These are phyloP conservation scores for Neurospora sp. DNA, from an alignment of 495 filamentous ascomycete species.

Conservation along the genomic window DNA sequence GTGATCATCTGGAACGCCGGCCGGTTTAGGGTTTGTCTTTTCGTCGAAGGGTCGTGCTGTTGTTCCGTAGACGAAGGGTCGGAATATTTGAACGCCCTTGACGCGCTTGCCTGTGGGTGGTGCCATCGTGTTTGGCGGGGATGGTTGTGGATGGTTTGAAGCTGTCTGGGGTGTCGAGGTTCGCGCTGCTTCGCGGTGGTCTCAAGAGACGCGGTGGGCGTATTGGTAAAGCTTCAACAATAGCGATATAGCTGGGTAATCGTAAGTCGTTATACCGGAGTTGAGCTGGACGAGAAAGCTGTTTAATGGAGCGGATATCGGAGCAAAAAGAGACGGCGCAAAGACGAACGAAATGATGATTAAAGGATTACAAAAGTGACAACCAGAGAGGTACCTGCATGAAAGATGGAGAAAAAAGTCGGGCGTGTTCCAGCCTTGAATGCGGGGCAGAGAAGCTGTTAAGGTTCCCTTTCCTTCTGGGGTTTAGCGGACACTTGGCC, in stretches of 20 bases:
- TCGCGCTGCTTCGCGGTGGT: background rate
- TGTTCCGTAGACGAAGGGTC: slow-evolving; percentile 77
- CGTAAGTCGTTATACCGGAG: background rate
- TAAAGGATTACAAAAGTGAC: background rate
- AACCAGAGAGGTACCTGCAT: background rate
- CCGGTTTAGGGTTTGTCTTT: slow-evolving; percentile 45
- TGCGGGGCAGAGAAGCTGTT: slow-evolving; percentile 6
- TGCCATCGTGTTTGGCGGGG: slow-evolving; percentile 28
- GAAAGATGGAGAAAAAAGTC: background rate
- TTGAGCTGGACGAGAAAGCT: background rate
- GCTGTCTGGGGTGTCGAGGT: background rate
- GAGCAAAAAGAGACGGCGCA: background rate
- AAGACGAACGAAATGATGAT: background rate
- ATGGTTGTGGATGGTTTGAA: background rate
- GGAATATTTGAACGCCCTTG: slow-evolving; percentile 63
- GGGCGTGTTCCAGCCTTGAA: slow-evolving; percentile 13
- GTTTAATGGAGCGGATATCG: background rate
- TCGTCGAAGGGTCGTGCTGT: slow-evolving; percentile 64
- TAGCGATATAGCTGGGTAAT: background rate
- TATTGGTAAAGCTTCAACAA: background rate
- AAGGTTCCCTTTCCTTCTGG: background rate
- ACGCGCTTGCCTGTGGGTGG: slow-evolving; percentile 45
- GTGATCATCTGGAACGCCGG: slow-evolving; percentile 68
- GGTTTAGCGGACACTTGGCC: background rate
- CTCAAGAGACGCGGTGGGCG: background rate